Evolutionary conservation across 352 stramenopile genomes (phyloP), one percentile per base, ranked within the genome.

Genomic region (Pilasporangium apinafurcum): DNA sequence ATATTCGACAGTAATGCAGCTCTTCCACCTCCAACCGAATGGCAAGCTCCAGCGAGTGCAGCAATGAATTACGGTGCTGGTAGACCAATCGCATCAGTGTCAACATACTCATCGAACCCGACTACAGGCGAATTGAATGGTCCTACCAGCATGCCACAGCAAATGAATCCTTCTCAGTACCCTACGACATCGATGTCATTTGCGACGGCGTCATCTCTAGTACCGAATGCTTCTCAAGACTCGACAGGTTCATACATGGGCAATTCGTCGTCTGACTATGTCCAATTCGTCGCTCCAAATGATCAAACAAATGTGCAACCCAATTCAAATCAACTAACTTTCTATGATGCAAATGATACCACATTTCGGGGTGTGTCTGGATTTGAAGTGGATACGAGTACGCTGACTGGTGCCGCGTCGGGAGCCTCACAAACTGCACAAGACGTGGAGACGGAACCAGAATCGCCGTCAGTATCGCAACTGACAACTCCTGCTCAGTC

Each of bases 301-400:
- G 67, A 86, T 9, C 56, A 67, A 1, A n/a, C n/a, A n/a, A 78
- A 60, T 29, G 38, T 83, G 7, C 44, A 53, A 2, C 47, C 59
- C 8, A 39, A 62, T 34, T 61, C 75, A 45, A 36, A 63, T 22
- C 64, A 68, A n/a, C 62, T 86, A 14, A 68, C 64, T 40, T 89
- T 70, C 42, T 89, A 76, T 30, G 74, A 86, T 40, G 65, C 74
- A 2, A 84, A 86, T 14, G 72, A 54, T 14, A 83, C 72, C 27
- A 78, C 70, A 0, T 90, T 73, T 38, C 74, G 78, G 18, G 77
- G 65, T 37, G 59, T 53, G 10, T 67, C 72, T 38, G 60, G 74
- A 24, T 83, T 86, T 34, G 67, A 81, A 25, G 44, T 73, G 26
- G 49, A 67, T 48, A 20, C 22, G 10, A 48, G 34, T 16, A 16